Evolutionary conservation across 441 rosid genomes (phyloP), one percentile per base, ranked within the genome.

Genomic region (Bruguiera hainesii): DNA sequence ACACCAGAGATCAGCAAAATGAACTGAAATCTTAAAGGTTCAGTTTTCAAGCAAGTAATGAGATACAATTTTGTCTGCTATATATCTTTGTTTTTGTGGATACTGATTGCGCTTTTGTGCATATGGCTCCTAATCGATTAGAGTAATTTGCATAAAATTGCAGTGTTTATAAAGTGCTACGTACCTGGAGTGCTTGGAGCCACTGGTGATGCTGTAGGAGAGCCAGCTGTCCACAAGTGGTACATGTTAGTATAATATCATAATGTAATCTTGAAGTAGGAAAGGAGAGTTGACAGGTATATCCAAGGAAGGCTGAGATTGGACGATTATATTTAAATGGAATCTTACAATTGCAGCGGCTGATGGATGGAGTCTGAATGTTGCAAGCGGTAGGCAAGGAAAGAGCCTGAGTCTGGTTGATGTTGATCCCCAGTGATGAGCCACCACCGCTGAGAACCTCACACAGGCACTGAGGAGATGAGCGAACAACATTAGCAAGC

Each of bases 391-490:
- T 78, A 18, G 98, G 97, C 37, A 91, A 73, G 53, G 81, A 91
- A 50, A 89, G 52, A 69, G 97, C 97, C 66, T 71, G 96, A 23
- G 97, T 94, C 75, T 78, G 90, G 85, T 95, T 95, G 73, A 91
- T 65, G 26, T 75, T 73, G 66, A 89, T 51, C 6, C 98, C 98
- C 1, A 91, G 79, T 9, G 92, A 83, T 49, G 98, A 82, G 68
- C 78, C 81, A 8, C 90, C 87, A 15, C 86, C 90, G 49, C 78
- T 87, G 15, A 90, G 86, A 73, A 81, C 87, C 79, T 82, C 73
- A 69, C 99, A 91, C 72, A 95, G 73, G 84, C 99, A 95, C 64
- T 83, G 85, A 1, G 98, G 90, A 7, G 91, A 82, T 13, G 97
- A 82, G 19, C 77, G 77, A 58, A 95, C 94, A 0, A 87, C 93